phyloP scores from a whole-genome alignment of 176 grass and related monocot species.

The Oryza coarctata region DNA sequence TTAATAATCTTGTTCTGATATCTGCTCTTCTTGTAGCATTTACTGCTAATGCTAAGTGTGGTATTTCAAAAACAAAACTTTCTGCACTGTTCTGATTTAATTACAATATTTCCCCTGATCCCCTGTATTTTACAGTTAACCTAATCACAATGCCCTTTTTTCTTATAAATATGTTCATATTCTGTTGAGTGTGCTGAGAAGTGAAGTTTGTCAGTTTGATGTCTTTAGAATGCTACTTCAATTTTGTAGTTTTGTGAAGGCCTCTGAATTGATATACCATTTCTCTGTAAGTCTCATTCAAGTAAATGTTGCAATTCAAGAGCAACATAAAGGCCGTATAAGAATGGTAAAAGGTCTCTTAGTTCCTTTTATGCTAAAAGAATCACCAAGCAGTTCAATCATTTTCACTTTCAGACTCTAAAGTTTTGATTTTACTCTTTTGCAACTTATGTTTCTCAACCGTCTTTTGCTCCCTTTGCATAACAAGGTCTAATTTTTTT shows the following conservation, averaged over 20 bases:
- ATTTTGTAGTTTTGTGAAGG: neutral
- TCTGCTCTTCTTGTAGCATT: constrained; percentile 20
- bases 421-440: neutral
- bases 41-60: neutral
- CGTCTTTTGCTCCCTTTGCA: neutral
- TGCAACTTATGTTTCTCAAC: neutral
- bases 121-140: neutral
- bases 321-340: neutral
- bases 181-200: neutral
- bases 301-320: neutral
- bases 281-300: neutral
- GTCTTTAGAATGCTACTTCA: neutral
- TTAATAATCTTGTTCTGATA: neutral
- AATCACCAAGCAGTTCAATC: neutral
- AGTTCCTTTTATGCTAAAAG: neutral
- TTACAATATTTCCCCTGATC: neutral
- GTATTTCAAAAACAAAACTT: neutral
- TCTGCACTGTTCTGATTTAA: neutral
- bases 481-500: neutral
- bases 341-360: neutral
- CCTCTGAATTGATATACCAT: neutral
- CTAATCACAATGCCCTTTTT: neutral
- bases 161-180: neutral
- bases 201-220: neutral
- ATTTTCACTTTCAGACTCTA: neutral